Evolutionary conservation across 768 basidiomycete species (phyloP).

Genomic region (Trametes cubensis): DNA sequence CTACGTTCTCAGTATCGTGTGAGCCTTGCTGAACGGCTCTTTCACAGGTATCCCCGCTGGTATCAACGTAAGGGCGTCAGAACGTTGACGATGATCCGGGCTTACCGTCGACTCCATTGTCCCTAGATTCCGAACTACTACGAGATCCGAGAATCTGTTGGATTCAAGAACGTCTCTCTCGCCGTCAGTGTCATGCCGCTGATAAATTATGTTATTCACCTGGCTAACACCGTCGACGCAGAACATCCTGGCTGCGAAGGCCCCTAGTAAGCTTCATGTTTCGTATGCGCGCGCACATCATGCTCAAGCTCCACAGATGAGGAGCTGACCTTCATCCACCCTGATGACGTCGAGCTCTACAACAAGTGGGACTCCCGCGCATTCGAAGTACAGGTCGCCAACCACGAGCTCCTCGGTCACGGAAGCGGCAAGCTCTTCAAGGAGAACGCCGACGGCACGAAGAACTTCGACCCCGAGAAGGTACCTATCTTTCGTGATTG

Average conservation of each 20-base stretch:
- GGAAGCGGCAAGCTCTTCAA: conserved; percentile 84
- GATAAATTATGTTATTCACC: background rate
- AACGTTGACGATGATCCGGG: background rate
- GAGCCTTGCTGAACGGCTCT: conserved; percentile 6
- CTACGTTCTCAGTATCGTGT: background rate
- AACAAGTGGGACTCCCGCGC: conserved; percentile 76
- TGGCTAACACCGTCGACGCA: conserved; percentile 30
- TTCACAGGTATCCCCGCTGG: conserved; percentile 77
- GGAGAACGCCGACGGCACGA: conserved; percentile 71
- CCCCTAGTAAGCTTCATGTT: conserved; percentile 58
- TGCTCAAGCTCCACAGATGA: conserved; percentile 52
- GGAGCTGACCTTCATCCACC: conserved; percentile 79
- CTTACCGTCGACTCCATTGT: background rate
- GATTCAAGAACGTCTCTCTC: conserved; percentile 90
- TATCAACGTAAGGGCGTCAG: conserved; percentile 63
- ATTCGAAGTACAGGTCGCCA: conserved; percentile 89
- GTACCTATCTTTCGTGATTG: conserved; percentile 29
- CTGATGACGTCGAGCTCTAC: conserved; percentile 74
- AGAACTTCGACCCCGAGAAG: conserved; percentile 80
- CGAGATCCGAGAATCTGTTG: conserved; percentile 75
- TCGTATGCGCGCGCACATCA: no score
- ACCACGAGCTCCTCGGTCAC: conserved; percentile 86
- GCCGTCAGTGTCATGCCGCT: conserved; percentile 51
- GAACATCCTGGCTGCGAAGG: conserved; percentile 89
- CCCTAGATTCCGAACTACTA: conserved; percentile 62